Percentiles rank a stretch among this genome's conserved stretches.
phyloP scores from a whole-genome alignment of 2,329 filamentous ascomycete genomes.

The Camptophora hylomeconis region DNA sequence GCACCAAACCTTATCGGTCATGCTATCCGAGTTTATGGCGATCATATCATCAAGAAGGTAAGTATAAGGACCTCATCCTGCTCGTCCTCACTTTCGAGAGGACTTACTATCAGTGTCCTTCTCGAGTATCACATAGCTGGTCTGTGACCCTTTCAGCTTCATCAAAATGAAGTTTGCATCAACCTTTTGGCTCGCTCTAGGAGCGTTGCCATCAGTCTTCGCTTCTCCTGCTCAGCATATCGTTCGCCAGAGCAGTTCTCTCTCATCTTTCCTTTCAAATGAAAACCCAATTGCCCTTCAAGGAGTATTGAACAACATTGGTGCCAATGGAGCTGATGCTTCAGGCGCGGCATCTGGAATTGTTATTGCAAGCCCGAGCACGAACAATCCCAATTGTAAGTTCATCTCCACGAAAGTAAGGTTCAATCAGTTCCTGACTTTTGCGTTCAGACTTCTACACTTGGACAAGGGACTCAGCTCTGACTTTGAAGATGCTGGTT shows the following conservation, averaged over 20 bases:
- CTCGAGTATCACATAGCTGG: too few relatives aligned
- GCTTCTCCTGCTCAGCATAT: background rate
- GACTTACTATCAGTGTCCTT: too few relatives aligned
- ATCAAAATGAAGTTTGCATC: too few relatives aligned
- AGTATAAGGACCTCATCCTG: too few relatives aligned
- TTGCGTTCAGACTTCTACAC: slow-evolving; percentile 47
- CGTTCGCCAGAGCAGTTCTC: slow-evolving; percentile 6
- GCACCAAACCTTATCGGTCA: too few relatives aligned
- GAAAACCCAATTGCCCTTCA: slow-evolving; percentile 40
- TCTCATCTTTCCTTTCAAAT: slow-evolving; percentile 27
- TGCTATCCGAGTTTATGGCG: too few relatives aligned
- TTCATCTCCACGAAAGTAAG: background rate
- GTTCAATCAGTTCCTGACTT: background rate
- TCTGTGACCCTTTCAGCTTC: too few relatives aligned
- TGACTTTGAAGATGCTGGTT: slow-evolving; percentile 56
- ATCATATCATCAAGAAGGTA: too few relatives aligned
- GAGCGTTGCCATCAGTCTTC: background rate
- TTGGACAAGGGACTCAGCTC: slow-evolving; percentile 64
- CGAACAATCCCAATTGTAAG: slow-evolving; percentile 35
- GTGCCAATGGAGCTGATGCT: slow-evolving; percentile 34
- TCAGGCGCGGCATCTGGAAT: slow-evolving; percentile 38
- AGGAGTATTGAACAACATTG: slow-evolving; percentile 42
- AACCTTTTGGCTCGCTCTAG: too few relatives aligned
- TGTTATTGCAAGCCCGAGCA: slow-evolving; percentile 46
- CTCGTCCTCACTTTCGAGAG: too few relatives aligned